Base-by-base conservation (phyloP, 2,329 filamentous ascomycete genomes). In the Fusarium verticillioides region DNA sequence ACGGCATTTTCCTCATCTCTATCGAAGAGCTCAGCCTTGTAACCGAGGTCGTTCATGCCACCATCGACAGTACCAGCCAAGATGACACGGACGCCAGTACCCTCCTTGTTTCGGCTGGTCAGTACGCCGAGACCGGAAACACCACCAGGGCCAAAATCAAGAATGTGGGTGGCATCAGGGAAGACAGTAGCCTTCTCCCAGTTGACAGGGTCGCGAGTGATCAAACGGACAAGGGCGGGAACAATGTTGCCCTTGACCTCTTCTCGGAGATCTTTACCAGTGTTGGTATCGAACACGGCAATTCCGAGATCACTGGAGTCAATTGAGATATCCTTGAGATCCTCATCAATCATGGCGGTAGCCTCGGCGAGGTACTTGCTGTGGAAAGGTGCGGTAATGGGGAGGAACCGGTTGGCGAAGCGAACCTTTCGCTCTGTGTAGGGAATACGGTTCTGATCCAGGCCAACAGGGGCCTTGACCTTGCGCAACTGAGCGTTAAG, bases 61-160 rank as follows among this genome's bases (percentile, higher is more conserved):
- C 96, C 96, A 78, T 96, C 94, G 78, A 99, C 93, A n/a, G 94
- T 90, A 72, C 97, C 96, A 47, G 95, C 96, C 66, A 99, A 89
- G 75, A 99, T 97, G 74, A 99, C 95, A 69, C 96, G 94, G 40
- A 99, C 96, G 78, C 96, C 96, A 65, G 95, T 98, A 72, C 96
- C 96, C 82, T 99, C 97, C 87, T 99, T 99, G 89, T 98, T 99
- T 78, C 96, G 94, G 87, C 97, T 98, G 65, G 96, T 99, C 73
- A 99, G 87, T 50, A 97, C 94, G 79, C 96, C 97, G 28, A 99
- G 91, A 73, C 97, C 97, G 30, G 96, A 99, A 74, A 98, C 96
- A 71, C 96, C 97, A 79, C 96, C 96, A 28, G 96, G 96, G 52
- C 97, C 96, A 78, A 99, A 98, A 84, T 99, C 96, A 59, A 99